These are phyloP conservation scores for Chytriomyces sp. DNA, from an alignment of 192 early-diverging fungal genomes.

Conservation along the genomic window DNA sequence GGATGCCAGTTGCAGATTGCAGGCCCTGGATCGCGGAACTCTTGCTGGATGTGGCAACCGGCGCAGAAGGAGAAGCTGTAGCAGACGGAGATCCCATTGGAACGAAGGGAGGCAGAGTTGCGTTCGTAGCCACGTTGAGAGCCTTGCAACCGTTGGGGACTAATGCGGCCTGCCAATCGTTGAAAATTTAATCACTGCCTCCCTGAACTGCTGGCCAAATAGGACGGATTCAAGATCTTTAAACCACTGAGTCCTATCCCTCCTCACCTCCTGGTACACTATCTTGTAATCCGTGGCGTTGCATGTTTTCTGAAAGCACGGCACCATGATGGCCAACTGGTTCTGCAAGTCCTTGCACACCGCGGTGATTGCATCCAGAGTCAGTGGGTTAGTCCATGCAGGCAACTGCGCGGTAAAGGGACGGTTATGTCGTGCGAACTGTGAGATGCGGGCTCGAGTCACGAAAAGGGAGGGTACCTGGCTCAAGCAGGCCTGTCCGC, in stretches of 20 bases:
- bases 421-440: too few relatives aligned
- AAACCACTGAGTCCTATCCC: not conserved
- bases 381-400: not conserved
- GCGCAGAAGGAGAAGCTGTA: not conserved
- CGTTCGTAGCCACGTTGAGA: not conserved
- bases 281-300: not conserved
- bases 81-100: not conserved
- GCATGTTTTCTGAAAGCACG: not conserved
- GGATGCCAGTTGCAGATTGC: not conserved
- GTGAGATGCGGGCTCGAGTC: too few relatives aligned
- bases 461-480: too few relatives aligned
- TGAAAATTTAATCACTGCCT: not conserved
- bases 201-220: not conserved
- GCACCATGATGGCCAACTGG: not conserved
- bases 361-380: conserved; percentile 3
- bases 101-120: not conserved
- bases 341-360: conserved; percentile 11
- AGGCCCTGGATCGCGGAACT: not conserved
- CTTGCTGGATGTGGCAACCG: not conserved
- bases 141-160: not conserved
- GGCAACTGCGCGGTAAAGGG: too few relatives aligned
- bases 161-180: not conserved
- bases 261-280: not conserved
- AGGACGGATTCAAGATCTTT: not conserved
- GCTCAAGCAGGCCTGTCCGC: not conserved